phyloP scores from a whole-genome alignment of 192 early-diverging fungal genomes.

The Backusella parvicylindrica region DNA sequence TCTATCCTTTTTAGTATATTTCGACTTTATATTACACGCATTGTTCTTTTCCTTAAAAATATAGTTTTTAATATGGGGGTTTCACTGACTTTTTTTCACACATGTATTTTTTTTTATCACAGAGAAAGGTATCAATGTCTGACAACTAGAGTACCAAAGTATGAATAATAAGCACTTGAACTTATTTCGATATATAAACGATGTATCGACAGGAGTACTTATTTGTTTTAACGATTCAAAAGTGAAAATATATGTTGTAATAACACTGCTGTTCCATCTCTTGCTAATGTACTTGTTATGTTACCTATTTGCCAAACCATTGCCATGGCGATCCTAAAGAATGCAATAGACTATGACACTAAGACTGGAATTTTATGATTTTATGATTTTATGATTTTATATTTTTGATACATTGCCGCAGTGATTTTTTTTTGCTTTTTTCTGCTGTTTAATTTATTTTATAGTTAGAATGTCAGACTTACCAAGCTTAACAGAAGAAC shows the following conservation, averaged over 20 bases:
- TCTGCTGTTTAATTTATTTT: background rate
- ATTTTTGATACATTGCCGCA: no score
- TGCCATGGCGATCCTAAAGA: background rate
- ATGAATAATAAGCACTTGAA: background rate
- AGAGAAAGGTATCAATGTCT: no score
- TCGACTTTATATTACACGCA: background rate
- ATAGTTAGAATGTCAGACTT: background rate
- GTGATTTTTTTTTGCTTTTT: background rate
- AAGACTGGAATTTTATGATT: no score
- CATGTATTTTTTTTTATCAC: background rate
- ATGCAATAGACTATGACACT: no score
- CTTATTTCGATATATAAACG: no score
- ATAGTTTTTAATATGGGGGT: background rate
- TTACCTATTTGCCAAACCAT: no score
- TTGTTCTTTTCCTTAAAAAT: background rate
- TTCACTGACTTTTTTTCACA: no score
- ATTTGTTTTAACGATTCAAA: no score
- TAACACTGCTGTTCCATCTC: background rate
- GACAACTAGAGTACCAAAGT: no score
- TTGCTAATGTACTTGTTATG: background rate
- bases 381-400: no score
- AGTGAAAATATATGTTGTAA: no score
- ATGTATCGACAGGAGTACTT: no score
- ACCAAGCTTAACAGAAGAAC: slow-evolving; percentile 38
- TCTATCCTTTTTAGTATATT: background rate